These are phyloP conservation scores for Ascochyta lentis DNA, from an alignment of 2,329 filamentous ascomycete species.

Conservation along the genomic window DNA sequence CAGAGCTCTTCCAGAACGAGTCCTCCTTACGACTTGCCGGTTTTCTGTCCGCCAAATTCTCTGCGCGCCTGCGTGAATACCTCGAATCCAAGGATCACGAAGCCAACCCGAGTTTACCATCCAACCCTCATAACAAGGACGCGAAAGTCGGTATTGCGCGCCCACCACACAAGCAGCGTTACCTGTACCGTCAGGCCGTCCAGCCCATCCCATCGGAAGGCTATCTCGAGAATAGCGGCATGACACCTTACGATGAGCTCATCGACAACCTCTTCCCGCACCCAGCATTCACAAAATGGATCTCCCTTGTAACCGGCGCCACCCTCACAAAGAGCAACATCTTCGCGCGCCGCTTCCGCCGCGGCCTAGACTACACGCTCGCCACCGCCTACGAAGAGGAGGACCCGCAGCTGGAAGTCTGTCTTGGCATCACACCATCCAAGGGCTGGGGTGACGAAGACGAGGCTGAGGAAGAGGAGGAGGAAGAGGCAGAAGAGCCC, in stretches of 20 bases:
- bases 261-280: conserved; percentile 85
- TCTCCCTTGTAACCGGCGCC: conserved; percentile 80
- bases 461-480: conserved; percentile 58
- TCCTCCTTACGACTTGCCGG: conserved; percentile 83
- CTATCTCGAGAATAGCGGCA: conserved; percentile 39
- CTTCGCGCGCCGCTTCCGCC: conserved; percentile 85
- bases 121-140: conserved; percentile 40
- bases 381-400: conserved; percentile 80
- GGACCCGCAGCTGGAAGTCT: conserved; percentile 83
- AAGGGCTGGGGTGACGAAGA: conserved; percentile 81
- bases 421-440: conserved; percentile 84
- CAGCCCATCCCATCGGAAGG: conserved; percentile 43
- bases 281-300: conserved; percentile 85
- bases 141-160: conserved; percentile 68
- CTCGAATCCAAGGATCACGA: conserved; percentile 63
- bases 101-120: conserved; percentile 53
- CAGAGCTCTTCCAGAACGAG: conserved; percentile 79
- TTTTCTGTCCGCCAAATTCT: conserved; percentile 81
- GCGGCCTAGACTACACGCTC: conserved; percentile 88
- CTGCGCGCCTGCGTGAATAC: conserved; percentile 72
- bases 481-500: conserved; percentile 29
- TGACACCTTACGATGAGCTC: conserved; percentile 71
- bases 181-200: conserved; percentile 75
- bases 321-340: conserved; percentile 76
- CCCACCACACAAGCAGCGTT: conserved; percentile 95